Evolutionary conservation across 495 filamentous ascomycete species (phyloP).

Genomic region (Parathielavia appendiculata): DNA sequence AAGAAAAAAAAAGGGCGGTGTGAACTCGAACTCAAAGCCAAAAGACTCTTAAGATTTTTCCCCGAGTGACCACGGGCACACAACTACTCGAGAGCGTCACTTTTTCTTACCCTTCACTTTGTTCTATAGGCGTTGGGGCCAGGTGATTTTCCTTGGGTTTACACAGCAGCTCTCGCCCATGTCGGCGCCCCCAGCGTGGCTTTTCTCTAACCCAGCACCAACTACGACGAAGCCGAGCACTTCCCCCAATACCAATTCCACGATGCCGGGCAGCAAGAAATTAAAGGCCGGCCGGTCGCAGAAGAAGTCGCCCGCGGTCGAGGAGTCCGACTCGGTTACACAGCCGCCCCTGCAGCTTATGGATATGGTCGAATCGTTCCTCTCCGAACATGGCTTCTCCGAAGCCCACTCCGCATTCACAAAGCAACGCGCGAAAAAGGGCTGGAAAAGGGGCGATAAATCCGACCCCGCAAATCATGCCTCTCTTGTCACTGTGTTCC

Average conservation of each 20-base stretch:
- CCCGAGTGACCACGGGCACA: neutral
- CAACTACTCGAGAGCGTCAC: neutral
- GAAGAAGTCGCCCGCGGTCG: slow-evolving; percentile 20
- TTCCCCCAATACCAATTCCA: neutral
- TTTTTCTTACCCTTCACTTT: neutral
- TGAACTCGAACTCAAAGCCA: slow-evolving; percentile 1
- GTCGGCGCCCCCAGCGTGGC: slow-evolving; percentile 39
- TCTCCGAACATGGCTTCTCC: slow-evolving; percentile 59
- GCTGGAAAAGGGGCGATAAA: slow-evolving; percentile 34
- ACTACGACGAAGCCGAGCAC: slow-evolving; percentile 8
- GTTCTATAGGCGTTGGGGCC: neutral
- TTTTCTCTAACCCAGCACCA: slow-evolving; percentile 38
- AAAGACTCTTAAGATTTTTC: slow-evolving; percentile 14
- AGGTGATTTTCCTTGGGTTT: neutral
- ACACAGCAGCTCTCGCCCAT: slow-evolving; percentile 18
- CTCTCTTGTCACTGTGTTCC: slow-evolving; percentile 42
- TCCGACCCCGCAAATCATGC: slow-evolving; percentile 30
- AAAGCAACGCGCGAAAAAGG: slow-evolving; percentile 51
- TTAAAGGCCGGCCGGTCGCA: slow-evolving; percentile 28
- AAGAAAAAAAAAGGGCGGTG: slow-evolving; percentile 20
- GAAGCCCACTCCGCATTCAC: slow-evolving; percentile 54
- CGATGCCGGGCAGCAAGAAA: slow-evolving; percentile 25
- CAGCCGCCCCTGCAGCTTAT: slow-evolving; percentile 55
- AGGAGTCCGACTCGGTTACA: slow-evolving; percentile 21
- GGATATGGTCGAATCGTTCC: slow-evolving; percentile 60